Evolutionary conservation across 1,139 yeast species (phyloP), one percentile per base, ranked within the genome.

Genomic region (Saccharomycopsis phalli): DNA sequence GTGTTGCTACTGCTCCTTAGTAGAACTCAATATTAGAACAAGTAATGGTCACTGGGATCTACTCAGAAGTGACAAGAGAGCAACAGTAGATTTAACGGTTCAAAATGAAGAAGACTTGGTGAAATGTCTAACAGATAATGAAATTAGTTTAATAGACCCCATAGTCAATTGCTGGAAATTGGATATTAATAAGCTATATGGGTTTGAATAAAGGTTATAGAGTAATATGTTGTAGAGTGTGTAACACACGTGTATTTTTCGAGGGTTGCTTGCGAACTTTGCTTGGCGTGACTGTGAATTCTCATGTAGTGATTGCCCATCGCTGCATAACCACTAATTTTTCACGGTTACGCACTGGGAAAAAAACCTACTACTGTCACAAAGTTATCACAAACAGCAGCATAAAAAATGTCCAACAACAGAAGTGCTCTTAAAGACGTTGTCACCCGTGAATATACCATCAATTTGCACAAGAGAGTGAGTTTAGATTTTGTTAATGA

Each of bases 381-480:
- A 16, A 21, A 3, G n/a, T 16, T 23, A 23, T 35, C 28, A n/a
- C n/a, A 6, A 36, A 17, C 35, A 46, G 10, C 16, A 33, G 30
- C 6, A 21, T 40, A 48, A 50, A 56, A 55, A 56, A 63, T 63
- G 69, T 64, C 69, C 57, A 52, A 55, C 56, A 73, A 73, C 69
- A 76, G 74, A 74, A 82, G 86, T 77, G 96, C 96, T 72, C 76
- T 86, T 70, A 86, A 86, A 76, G 97, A 91, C 91, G 96, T 87
- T 72, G 96, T 93, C 73, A 84, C 98, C 69, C 95, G 99, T 74
- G 99, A 93, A 77, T 93, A 93, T 87, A 93, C 98, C 80, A 88
- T 93, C 74, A 91, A 93, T 88, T 76, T 91, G 73, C 95, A 87
- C 95, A 91, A 87, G 76, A 87, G 97, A 76, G 94, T 84, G 79